These are phyloP conservation scores for Acorus gramineus DNA, from an alignment of 106 monocot species.

Conservation along the genomic window DNA sequence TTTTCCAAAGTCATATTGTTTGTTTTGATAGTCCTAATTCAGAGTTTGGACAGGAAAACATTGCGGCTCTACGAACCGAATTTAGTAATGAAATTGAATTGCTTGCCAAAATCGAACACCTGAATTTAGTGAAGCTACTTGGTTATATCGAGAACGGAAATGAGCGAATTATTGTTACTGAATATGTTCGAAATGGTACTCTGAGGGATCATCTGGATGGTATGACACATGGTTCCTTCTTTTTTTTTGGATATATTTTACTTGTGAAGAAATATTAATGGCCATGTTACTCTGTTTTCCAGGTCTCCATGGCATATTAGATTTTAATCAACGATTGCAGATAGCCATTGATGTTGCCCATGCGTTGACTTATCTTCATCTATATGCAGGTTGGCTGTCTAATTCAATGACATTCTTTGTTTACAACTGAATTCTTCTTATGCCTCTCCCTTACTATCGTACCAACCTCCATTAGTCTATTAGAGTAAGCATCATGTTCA, in stretches of 20 bases:
- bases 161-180: conserved; percentile 70
- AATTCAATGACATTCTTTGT: conserved; percentile 2
- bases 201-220: conserved; percentile 86
- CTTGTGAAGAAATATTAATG: too few species aligned
- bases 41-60: conserved; percentile 33
- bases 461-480: too few species aligned
- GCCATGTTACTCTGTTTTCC: conserved; percentile 2
- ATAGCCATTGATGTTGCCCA: conserved; percentile 87
- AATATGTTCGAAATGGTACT: conserved; percentile 80
- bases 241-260: not conserved
- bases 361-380: conserved; percentile 84
- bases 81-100: conserved; percentile 81
- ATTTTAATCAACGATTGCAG: conserved; percentile 74
- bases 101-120: conserved; percentile 73
- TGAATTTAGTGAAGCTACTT: conserved; percentile 62
- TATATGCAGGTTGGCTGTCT: conserved; percentile 50
- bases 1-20: too few species aligned
- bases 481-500: too few species aligned
- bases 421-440: not conserved
- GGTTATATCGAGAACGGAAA: conserved; percentile 67
- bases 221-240: conserved; percentile 14
- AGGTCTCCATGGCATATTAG: conserved; percentile 57
- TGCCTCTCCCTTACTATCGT: not conserved
- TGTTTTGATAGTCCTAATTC: too few species aligned
- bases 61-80: conserved; percentile 42